phyloP scores from a whole-genome alignment of 2,329 filamentous ascomycete species.

The Pleochaeta shiraiana region DNA sequence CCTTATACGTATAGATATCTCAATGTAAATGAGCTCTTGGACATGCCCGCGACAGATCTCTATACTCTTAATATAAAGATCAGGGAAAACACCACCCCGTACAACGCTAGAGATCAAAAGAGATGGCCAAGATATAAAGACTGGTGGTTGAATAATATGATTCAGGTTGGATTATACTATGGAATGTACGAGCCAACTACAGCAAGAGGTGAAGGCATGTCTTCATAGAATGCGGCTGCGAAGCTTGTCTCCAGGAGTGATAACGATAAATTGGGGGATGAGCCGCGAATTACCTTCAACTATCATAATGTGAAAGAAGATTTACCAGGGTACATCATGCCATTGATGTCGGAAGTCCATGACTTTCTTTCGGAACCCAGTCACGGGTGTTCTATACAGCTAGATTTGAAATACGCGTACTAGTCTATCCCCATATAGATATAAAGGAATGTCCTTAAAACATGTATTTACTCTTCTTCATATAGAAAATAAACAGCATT shows the following conservation, averaged over 20 bases:
- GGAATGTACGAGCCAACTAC: neutral
- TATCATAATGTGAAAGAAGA: conserved; percentile 1
- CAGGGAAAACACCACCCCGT: neutral
- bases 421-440: neutral
- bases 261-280: neutral
- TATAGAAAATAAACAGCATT: no score
- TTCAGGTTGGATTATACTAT: neutral
- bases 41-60: neutral
- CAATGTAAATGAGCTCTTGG: neutral
- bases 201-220: neutral
- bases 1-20: neutral
- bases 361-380: neutral
- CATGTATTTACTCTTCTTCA: no score
- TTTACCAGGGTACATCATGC: conserved; percentile 1
- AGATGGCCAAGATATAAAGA: neutral
- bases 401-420: neutral
- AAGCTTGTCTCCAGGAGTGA: conserved; percentile 1
- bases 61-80: neutral
- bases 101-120: neutral
- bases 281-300: neutral
- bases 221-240: neutral
- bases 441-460: no score
- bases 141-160: neutral
- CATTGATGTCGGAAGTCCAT: neutral
- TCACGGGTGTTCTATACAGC: neutral